Evolutionary conservation across 208 protist species (phyloP).

Genomic region (Crithidia bombi): DNA sequence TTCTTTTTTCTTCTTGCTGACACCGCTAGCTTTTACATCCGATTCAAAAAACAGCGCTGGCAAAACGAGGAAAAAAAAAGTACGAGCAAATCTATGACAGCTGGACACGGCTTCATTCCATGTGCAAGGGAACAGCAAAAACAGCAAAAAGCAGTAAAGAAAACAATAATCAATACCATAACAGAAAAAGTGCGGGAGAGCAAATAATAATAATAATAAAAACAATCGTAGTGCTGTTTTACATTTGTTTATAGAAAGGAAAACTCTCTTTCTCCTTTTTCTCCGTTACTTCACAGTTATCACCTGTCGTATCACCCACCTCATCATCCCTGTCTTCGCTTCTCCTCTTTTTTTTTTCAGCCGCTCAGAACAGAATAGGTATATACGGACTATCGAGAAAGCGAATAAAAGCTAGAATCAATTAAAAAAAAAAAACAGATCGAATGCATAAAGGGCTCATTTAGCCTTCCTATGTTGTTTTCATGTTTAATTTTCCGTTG

Average conservation of each 20-base stretch:
- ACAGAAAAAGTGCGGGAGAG: not conserved
- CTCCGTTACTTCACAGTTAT: not conserved
- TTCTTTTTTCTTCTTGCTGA: too few species aligned
- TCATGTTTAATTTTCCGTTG: not conserved
- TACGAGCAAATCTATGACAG: too few species aligned
- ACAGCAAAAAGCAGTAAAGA: too few species aligned
- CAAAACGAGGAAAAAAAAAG: not conserved
- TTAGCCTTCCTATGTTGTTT: not conserved
- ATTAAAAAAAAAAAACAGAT: not conserved
- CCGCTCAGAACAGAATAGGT: not conserved
- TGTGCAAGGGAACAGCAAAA: too few species aligned
- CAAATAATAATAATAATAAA: not conserved
- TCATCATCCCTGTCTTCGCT: not conserved
- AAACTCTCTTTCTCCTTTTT: not conserved
- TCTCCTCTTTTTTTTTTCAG: not conserved
- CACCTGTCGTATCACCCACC: not conserved
- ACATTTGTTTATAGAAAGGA: slow-evolving; percentile 3
- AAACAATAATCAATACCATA: not conserved
- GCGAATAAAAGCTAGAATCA: not conserved
- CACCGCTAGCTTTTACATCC: too few species aligned
- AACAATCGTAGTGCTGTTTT: not conserved
- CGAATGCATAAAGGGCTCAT: not conserved
- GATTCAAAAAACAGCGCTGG: not conserved
- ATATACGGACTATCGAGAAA: not conserved
- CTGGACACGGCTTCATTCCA: too few species aligned